Conservation (phyloP, 129 eudicot genomes). For the Helianthus annuus region HanXRQr2.0-SUNRISE NC_035438.2:19256445-19256944, state of each 20-base stretch:
- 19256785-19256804: constrained; percentile 13
- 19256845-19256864: constrained; percentile 94
- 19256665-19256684: constrained; percentile 15
- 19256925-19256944: constrained; percentile 96
- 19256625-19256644: constrained; percentile 32
- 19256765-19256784: constrained; percentile 31
- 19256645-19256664: constrained; percentile 20
- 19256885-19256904: constrained; percentile 52
- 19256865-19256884: constrained; percentile 73
- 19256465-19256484: too few relatives aligned
- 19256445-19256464: too few relatives aligned
- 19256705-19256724: constrained; percentile 10
- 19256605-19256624: constrained; percentile 48
- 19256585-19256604: constrained; percentile 27
- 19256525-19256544: too few relatives aligned
- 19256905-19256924: constrained; percentile 98
- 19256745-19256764: constrained; percentile 24
- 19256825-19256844: constrained; percentile 35
- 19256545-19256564: constrained; percentile 12
- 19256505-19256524: too few relatives aligned
- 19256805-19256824: constrained; percentile 28
- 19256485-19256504: too few relatives aligned
- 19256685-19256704: constrained; percentile 14
- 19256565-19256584: neutral
- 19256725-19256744: constrained; percentile 20